phyloP scores from a whole-genome alignment of 73 alveolate genomes.

The Stentor roeselii region DNA sequence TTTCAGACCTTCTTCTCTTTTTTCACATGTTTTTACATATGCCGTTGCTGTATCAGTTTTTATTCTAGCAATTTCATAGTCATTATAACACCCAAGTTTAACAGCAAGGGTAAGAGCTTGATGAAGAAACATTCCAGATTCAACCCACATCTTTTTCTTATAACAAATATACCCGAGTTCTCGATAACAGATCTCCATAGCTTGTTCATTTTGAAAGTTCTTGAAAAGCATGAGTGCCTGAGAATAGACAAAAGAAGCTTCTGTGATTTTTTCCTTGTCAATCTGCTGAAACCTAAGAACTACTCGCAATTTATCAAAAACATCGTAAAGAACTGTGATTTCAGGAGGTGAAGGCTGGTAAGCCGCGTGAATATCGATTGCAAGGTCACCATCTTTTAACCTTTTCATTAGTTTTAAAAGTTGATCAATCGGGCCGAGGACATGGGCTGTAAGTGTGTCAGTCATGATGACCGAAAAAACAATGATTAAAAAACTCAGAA shows the following conservation, averaged over 20 bases:
- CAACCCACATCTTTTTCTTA: not conserved
- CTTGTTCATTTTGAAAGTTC: constrained; percentile 10
- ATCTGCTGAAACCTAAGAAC: not conserved
- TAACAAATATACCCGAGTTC: not conserved
- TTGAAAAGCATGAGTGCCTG: constrained; percentile 20
- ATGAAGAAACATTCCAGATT: not conserved
- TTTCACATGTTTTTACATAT: not conserved
- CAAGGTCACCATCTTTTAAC: not conserved
- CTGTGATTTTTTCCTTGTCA: not conserved
- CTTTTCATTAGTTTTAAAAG: not conserved
- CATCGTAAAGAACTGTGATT: not conserved
- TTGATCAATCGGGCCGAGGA: not conserved
- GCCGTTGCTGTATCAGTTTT: constrained; percentile 10
- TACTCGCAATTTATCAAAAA: not conserved
- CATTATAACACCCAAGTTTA: not conserved
- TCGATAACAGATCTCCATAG: constrained; percentile 3
- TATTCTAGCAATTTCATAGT: not conserved
- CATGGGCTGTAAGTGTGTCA: not conserved
- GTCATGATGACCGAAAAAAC: not conserved
- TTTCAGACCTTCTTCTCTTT: not conserved
- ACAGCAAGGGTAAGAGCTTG: not conserved
- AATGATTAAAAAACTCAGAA: not conserved
- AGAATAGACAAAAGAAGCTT: not conserved
- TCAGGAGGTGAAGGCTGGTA: constrained; percentile 19
- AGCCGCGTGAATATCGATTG: not conserved